Base-by-base conservation (phyloP, 768 basidiomycete species). In the Agrocybe chaxingu region DNA sequence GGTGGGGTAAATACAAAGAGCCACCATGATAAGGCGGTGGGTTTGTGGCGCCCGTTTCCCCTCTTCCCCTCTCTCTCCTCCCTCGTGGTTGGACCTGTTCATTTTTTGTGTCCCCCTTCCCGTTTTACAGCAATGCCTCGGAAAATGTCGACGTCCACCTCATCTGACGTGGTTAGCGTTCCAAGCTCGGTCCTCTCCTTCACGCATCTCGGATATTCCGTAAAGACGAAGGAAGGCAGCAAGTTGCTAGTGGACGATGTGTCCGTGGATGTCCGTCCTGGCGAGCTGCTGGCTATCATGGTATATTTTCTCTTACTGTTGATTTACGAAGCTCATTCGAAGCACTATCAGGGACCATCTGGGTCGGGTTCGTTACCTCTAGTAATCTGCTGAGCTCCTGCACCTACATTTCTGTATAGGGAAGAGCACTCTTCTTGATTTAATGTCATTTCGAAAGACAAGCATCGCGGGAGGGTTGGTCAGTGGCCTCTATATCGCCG, bases 351-450 rank as follows among this genome's bases (percentile, higher is more conserved):
- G 74, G 74, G 74, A 3, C 73, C 74, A 1, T 76, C 74, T n/a
- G 74, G 74, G 13, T 71, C 74, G 55, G 73, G 73, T 69, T 35
- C 46, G 64, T 59, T 7, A 7, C 16, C 45, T 8, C 33, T 8
- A 9, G 39, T 35, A 24, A 7, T 43, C 32, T 18, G 32, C 31
- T 19, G 32, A 16, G 47, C 8, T 29, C 40, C 33, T 50, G 24
- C 3, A 47, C 13, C 9, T 42, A 2, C 18, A 7, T 19, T 5
- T 16, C 16, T 37, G 11, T 11, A n/a, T 44, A 72, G 73, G 74
- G 6, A 76, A 76, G 54, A 76, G 73, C 52, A 76, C 74, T 0
- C 65, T 76, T 5, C 68, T 76, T 24, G 74, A 76, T 53, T 62
- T 75, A 33, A 76, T 75, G 74, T 68, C 72, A 0, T 73, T 69